A percentile compares a stretch with the other conserved stretches of the same genome.
Conservation (phyloP, 73 alveolate species). For the Paramecium tetraurelia region DNA sequence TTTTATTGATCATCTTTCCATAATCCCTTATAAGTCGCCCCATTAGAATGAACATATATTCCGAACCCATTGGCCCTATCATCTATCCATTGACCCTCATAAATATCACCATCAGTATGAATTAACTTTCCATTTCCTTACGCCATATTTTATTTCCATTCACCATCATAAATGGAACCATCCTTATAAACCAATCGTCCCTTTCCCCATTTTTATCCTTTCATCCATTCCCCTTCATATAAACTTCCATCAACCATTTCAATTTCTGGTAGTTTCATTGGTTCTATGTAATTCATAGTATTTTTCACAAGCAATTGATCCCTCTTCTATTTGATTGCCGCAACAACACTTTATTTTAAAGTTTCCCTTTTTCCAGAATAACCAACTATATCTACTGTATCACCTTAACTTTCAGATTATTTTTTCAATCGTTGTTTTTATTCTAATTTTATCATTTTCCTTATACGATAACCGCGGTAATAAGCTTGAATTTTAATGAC, state of each 20-base stretch:
- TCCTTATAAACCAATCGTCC: not conserved
- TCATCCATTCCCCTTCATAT: slow-evolving; percentile 26
- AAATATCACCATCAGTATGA: slow-evolving; percentile 65
- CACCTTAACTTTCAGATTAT: not conserved
- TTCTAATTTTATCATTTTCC: not conserved
- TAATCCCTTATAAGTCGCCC: slow-evolving; percentile 58
- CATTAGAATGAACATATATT: slow-evolving; percentile 54
- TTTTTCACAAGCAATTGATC: not conserved
- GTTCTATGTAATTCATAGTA: not conserved
- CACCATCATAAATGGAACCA: slow-evolving; percentile 57
- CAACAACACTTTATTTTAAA: not conserved
- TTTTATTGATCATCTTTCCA: slow-evolving; percentile 71
- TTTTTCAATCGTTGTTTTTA: not conserved
- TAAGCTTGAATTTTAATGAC: not conserved
- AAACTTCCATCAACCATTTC: not conserved
- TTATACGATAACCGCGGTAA: not conserved
- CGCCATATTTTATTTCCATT: slow-evolving; percentile 61
- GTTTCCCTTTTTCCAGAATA: not conserved
- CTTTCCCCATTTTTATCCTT: not conserved
- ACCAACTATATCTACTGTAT: not conserved
- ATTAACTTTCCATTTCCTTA: slow-evolving; percentile 60
- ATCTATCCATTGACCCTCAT: slow-evolving; percentile 61
- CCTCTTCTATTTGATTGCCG: not conserved
- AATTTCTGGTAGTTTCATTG: not conserved
- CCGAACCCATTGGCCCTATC: slow-evolving; percentile 66